A percentile compares a stretch with the other conserved stretches of the same genome.
Conservation (phyloP, 2,329 filamentous ascomycete species). For the Colletotrichum gigasporum region DNA sequence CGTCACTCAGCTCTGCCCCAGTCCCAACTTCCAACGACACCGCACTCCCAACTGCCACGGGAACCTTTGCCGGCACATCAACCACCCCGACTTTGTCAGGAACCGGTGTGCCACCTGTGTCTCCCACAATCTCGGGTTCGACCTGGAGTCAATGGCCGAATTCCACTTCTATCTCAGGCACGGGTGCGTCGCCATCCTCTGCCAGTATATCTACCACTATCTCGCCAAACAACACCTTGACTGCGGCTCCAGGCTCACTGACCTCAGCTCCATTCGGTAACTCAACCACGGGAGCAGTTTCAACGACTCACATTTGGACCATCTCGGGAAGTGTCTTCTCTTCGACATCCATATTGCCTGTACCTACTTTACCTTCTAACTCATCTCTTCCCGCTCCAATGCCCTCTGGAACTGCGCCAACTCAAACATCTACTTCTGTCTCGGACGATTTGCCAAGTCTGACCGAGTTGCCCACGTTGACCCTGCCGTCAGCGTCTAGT, state of each 20-base stretch:
- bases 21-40: not conserved
- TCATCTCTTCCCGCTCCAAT: not conserved
- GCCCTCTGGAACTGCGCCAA: not conserved
- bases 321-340: not conserved
- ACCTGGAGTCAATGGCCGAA: conserved; percentile 4
- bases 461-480: not conserved
- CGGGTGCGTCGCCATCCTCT: not conserved
- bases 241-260: not conserved
- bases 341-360: conserved; percentile 14
- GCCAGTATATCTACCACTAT: not conserved
- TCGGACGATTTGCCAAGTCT: not conserved
- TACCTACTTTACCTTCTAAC: not conserved
- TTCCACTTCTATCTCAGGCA: not conserved
- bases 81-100: not conserved
- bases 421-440: not conserved
- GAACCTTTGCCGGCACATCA: not conserved
- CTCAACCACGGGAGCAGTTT: not conserved
- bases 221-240: not conserved
- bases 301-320: not conserved
- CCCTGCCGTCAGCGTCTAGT: not conserved
- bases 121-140: not conserved
- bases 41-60: not conserved
- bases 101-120: not conserved
- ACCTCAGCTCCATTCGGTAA: not conserved
- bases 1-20: not conserved